Evolutionary conservation across 1,284 basidiomycete genomes (phyloP).

Genomic region (Papiliotrema fonsecae): DNA sequence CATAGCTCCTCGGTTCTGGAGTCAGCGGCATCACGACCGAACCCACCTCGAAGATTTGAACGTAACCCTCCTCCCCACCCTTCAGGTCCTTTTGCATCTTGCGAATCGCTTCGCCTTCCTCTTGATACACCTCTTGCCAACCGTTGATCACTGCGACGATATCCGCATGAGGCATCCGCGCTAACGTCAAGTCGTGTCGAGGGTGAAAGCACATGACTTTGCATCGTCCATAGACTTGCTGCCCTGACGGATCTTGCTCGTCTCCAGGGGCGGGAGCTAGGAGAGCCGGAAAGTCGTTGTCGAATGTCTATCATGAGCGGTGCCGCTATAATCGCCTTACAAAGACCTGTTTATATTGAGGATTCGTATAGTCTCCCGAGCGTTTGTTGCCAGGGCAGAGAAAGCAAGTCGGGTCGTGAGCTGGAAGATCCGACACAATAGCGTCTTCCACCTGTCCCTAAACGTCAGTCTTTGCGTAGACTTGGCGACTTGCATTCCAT

Average conservation of each 20-base stretch:
- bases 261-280: conserved; percentile 48
- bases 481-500: conserved; percentile 34
- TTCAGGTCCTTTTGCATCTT: conserved; percentile 5
- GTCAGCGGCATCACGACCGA: not conserved
- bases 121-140: conserved; percentile 68
- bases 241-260: conserved; percentile 10
- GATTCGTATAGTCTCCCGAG: conserved; percentile 69
- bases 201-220: conserved; percentile 90
- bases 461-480: not conserved
- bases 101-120: conserved; percentile 53
- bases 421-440: conserved; percentile 55
- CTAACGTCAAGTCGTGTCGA: conserved; percentile 83
- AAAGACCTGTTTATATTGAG: conserved; percentile 64
- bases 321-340: conserved; percentile 34
- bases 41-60: conserved; percentile 81
- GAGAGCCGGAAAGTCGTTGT: conserved; percentile 83
- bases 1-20: conserved; percentile 85
- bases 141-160: conserved; percentile 67
- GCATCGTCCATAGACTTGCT: conserved; percentile 76
- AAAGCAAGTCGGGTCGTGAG: conserved; percentile 77
- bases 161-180: conserved; percentile 61
- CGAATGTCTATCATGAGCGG: conserved; percentile 52
- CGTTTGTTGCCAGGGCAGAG: conserved; percentile 84
- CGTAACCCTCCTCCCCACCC: conserved; percentile 58
- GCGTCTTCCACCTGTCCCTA: conserved; percentile 74